A percentile compares a stretch with the other conserved stretches of the same genome.
phyloP scores from a whole-genome alignment of 176 grass and related monocot species.

The Lolium rigidum region DNA sequence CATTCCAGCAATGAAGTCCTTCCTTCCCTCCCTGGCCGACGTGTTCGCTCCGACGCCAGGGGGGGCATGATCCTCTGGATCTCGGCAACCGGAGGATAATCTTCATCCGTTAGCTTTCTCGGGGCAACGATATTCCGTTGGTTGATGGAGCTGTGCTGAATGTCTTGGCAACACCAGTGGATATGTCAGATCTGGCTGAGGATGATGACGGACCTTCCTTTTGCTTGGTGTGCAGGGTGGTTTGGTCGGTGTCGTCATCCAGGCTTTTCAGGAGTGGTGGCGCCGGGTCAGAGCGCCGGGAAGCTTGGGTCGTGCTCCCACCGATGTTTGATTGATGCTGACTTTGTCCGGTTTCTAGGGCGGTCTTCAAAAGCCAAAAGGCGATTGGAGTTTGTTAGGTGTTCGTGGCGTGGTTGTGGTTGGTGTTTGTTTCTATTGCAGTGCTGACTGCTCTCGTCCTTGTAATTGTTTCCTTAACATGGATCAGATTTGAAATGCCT shows the following conservation, averaged over 20 bases:
- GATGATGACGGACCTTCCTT: constrained; percentile 26
- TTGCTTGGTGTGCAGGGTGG: constrained; percentile 25
- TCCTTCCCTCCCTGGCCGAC: background rate
- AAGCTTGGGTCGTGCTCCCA: background rate
- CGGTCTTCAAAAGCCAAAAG: constrained; percentile 19
- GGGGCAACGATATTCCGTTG: background rate
- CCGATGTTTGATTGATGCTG: background rate
- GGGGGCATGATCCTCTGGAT: background rate
- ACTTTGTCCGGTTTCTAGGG: background rate
- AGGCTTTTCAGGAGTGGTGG: constrained; percentile 8
- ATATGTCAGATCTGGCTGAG: constrained; percentile 9
- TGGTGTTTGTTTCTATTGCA: background rate
- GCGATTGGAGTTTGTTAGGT: constrained; percentile 13
- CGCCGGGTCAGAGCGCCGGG: background rate
- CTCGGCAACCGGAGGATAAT: background rate
- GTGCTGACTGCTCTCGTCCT: background rate
- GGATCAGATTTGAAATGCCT: constrained; percentile 5
- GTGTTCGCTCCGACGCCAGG: background rate
- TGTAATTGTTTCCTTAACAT: constrained; percentile 15
- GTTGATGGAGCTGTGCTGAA: background rate
- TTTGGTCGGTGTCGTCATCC: constrained; percentile 7
- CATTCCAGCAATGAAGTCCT: background rate
- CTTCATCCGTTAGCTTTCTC: background rate
- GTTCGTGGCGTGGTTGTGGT: background rate
- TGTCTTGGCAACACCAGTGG: constrained; percentile 9